Evolutionary conservation across 2,329 filamentous ascomycete genomes (phyloP).

Genomic region (Lasiodiplodia hormozganensis): DNA sequence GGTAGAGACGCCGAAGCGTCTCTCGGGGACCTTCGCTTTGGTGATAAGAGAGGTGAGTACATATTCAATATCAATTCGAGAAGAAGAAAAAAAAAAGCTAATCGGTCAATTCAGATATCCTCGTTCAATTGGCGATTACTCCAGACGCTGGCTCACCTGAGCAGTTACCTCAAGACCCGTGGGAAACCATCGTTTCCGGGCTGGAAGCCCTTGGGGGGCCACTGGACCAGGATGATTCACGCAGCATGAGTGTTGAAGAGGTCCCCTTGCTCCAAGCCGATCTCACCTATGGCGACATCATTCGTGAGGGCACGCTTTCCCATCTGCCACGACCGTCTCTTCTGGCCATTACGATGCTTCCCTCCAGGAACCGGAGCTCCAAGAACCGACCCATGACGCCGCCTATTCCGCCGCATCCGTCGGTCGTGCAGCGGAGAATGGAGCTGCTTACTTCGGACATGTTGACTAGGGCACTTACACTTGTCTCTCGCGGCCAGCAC

Average conservation of each 20-base stretch:
- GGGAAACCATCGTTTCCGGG: slow-evolving; percentile 96
- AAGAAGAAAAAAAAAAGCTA: slow-evolving; percentile 28
- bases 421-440: slow-evolving; percentile 95
- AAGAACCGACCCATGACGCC: slow-evolving; percentile 63
- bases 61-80: not conserved
- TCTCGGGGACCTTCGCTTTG: slow-evolving; percentile 90
- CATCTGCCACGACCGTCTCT: slow-evolving; percentile 90
- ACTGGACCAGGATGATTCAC: slow-evolving; percentile 83
- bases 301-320: slow-evolving; percentile 83
- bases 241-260: slow-evolving; percentile 87
- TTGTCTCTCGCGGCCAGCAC: slow-evolving; percentile 90
- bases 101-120: slow-evolving; percentile 67
- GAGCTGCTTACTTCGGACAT: slow-evolving; percentile 97
- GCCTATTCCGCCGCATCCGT: slow-evolving; percentile 92
- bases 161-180: slow-evolving; percentile 87
- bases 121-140: slow-evolving; percentile 91
- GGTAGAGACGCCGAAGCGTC: slow-evolving; percentile 93
- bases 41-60: slow-evolving; percentile 77
- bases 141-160: slow-evolving; percentile 85
- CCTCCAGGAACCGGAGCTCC: slow-evolving; percentile 59
- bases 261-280: slow-evolving; percentile 95
- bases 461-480: slow-evolving; percentile 88
- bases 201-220: slow-evolving; percentile 91
- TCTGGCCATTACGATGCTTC: slow-evolving; percentile 94
- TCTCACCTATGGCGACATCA: slow-evolving; percentile 89